These are phyloP conservation scores for Orobanche coerulescens DNA, from an alignment of 257 asterid species.

Conservation along the genomic window DNA sequence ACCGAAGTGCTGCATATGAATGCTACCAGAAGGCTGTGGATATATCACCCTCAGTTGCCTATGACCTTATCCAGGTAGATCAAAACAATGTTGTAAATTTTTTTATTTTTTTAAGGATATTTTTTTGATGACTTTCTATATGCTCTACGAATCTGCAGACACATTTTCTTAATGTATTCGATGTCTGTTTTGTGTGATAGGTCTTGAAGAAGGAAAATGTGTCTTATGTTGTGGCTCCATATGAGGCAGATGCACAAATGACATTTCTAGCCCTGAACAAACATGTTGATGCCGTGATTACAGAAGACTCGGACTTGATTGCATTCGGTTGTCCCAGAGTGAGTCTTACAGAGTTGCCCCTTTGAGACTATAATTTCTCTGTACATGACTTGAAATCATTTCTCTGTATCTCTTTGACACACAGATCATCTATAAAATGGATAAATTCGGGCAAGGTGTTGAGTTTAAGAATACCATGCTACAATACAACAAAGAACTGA, in stretches of 20 bases:
- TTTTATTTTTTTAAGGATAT: not conserved
- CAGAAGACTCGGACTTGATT: constrained; percentile 93
- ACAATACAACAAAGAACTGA: constrained; percentile 65
- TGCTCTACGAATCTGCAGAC: constrained; percentile 2
- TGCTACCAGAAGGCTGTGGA: constrained; percentile 98
- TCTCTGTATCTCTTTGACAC: not conserved
- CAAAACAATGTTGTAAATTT: not conserved
- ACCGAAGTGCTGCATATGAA: constrained; percentile 76
- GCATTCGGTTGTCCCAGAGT: constrained; percentile 97
- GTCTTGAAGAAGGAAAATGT: constrained; percentile 65
- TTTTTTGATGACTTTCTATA: not conserved
- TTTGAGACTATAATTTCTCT: no score
- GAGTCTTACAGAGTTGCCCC: constrained; percentile 33
- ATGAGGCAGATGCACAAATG: constrained; percentile 99
- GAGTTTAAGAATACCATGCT: constrained; percentile 58
- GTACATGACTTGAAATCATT: not conserved
- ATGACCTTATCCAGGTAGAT: constrained; percentile 86
- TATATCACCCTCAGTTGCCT: constrained; percentile 88
- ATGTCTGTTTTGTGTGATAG: constrained; percentile 32
- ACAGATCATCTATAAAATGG: constrained; percentile 97
- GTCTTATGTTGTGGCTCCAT: constrained; percentile 82
- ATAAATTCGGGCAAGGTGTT: constrained; percentile 95
- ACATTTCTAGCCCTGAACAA: constrained; percentile 73
- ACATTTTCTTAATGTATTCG: constrained; percentile 14
- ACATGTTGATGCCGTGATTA: constrained; percentile 86